Evolutionary conservation across 306 rosid species (phyloP), one percentile per base, ranked within the genome.

Genomic region (Alnus glutinosa): DNA sequence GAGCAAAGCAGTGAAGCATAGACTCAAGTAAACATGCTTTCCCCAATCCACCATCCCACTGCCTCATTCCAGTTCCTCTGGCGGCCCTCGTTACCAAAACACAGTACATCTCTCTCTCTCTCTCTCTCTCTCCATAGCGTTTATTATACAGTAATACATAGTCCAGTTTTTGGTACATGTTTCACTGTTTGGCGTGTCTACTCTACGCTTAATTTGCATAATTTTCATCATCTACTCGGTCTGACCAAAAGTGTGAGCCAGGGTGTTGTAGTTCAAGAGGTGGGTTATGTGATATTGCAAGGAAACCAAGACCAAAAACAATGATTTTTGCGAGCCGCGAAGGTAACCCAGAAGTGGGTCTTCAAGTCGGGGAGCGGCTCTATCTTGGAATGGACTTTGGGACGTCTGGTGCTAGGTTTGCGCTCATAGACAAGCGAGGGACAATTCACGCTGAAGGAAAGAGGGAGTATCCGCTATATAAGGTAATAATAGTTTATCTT

Each of bases 301-400:
- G 71, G 47, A 71, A 77, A 72, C 42, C 75, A 81, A 85, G 78
- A 51, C 49, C 49, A 77, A 66, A 54, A 55, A 74, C 81, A 73
- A 91, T 89, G 92, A 82, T 84, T 55, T 48, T 61, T 11, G 86
- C 77, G 73, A 80, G 81, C 67, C 73, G 76, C 0, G 73, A 48
- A 23, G 81, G 62, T 19, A 81, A 79, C 16, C 18, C 51, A 23
- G 80, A 62, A 81, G 58, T 70, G 82, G 78, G 72, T 61, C 46
- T 82, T 80, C 67, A 15, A 76, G 55, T 19, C 67, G 63, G 82
- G 58, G 88, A 81, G 44, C 76, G 77, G 82, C 93, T 92, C 64
- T 94, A 89, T 87, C 97, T 94, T 13, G 97, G 97, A 23, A 80
- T 94, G 92, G 98, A 92, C 75, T 92, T 94, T 75, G 98, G 97